Evolutionary conservation across 768 basidiomycete genomes (phyloP).

Genomic region (Tylopilus vinaceipallidus): DNA sequence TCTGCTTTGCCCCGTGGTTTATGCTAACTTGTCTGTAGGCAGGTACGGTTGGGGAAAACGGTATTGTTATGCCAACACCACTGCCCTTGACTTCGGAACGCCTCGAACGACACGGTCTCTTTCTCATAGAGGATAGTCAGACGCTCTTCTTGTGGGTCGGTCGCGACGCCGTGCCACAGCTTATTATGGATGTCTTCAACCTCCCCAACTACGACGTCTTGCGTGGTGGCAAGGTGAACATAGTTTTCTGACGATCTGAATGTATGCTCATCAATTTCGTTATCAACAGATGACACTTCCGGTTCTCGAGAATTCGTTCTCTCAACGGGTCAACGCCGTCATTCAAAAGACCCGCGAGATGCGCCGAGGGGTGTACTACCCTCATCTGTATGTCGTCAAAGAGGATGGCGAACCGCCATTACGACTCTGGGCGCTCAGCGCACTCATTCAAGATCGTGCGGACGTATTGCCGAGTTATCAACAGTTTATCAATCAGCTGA

Average conservation of each 20-base stretch:
- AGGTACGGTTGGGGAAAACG: conserved; percentile 87
- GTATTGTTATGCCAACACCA: conserved; percentile 83
- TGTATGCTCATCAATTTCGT: neutral
- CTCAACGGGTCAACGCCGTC: conserved; percentile 92
- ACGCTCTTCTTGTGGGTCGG: conserved; percentile 98
- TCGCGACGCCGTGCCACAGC: conserved; percentile 95
- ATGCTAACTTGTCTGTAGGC: conserved; percentile 47
- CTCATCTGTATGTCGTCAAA: conserved; percentile 94
- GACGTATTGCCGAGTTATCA: conserved; percentile 95
- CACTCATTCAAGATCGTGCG: conserved; percentile 92
- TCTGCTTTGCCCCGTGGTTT: neutral
- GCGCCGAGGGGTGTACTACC: conserved; percentile 89
- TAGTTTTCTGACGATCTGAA: neutral
- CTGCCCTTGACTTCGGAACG: conserved; percentile 94
- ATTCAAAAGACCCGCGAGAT: conserved; percentile 93
- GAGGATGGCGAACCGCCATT: conserved; percentile 96
- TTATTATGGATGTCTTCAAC: conserved; percentile 92
- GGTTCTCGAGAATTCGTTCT: conserved; percentile 88
- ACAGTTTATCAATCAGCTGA: conserved; percentile 86
- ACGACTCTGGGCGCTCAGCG: conserved; percentile 92
- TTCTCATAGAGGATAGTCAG: conserved; percentile 96
- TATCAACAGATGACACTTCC: conserved; percentile 78
- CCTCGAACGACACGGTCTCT: conserved; percentile 91
- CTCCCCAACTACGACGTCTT: conserved; percentile 84
- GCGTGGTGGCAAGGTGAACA: conserved; percentile 84